Evolutionary conservation across 441 rosid species (phyloP).

Genomic region (Adansonia gregorii): DNA sequence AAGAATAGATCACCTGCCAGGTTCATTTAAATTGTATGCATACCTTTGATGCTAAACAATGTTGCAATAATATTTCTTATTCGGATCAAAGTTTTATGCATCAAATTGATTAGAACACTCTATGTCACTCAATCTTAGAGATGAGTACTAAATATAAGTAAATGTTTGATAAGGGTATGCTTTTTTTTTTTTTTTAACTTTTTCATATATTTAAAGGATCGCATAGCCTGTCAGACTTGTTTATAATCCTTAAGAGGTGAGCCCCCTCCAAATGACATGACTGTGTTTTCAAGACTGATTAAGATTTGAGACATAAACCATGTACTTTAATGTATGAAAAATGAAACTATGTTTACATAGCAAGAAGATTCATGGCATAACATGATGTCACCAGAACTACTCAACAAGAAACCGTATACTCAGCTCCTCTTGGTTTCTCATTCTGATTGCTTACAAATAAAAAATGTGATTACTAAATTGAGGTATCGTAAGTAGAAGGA

Average conservation of each 20-base stretch:
- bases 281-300: neutral
- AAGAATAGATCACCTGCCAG: neutral
- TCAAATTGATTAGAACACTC: neutral
- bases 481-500: neutral
- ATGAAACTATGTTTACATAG: neutral
- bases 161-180: neutral
- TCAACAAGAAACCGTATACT: neutral
- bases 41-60: neutral
- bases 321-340: neutral
- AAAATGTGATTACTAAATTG: neutral
- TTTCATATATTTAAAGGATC: too few relatives aligned
- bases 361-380: neutral
- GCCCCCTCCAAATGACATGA: neutral
- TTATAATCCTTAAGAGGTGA: neutral
- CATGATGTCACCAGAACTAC: neutral
- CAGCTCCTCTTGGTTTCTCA: neutral
- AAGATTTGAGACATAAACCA: neutral
- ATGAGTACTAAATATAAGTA: neutral
- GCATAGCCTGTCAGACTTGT: too few relatives aligned
- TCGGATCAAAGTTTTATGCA: neutral
- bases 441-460: neutral
- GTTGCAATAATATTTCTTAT: neutral
- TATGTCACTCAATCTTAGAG: too few relatives aligned
- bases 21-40: neutral
- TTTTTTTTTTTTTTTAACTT: too few relatives aligned